Percentiles rank a stretch among this genome's conserved stretches.
These are phyloP conservation scores for Phlyctochytrium planicorne DNA, from an alignment of 192 early-diverging fungal genomes.

Conservation along the genomic window DNA sequence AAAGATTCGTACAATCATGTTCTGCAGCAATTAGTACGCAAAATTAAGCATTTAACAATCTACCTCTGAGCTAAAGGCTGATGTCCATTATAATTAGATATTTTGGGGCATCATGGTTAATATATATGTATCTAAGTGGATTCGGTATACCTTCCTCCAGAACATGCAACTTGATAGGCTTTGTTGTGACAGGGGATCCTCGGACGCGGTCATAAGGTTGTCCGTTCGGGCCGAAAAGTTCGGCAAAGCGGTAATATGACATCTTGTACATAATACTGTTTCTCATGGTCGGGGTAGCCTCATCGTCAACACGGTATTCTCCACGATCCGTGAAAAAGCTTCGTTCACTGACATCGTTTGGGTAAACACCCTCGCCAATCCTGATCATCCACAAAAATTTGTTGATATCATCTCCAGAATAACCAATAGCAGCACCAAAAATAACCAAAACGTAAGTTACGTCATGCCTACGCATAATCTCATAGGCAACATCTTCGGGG, in stretches of 20 bases:
- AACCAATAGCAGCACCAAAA: constrained; percentile 95
- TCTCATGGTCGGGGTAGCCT: constrained; percentile 86
- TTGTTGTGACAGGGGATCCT: constrained; percentile 65
- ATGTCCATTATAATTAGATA: not conserved
- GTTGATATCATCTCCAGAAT: constrained; percentile 99
- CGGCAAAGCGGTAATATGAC: constrained; percentile 92
- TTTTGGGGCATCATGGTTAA: constrained; percentile 22
- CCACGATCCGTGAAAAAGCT: constrained; percentile 86
- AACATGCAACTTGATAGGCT: constrained; percentile 75
- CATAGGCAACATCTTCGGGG: constrained; percentile 88
- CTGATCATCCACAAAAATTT: constrained; percentile 99
- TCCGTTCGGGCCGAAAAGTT: constrained; percentile 73
- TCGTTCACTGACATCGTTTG: constrained; percentile 86
- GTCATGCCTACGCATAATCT: constrained; percentile 87
- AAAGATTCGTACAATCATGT: constrained; percentile 99
- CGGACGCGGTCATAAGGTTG: constrained; percentile 84
- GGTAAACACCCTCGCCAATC: constrained; percentile 97
- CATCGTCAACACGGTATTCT: constrained; percentile 90
- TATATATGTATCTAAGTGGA: constrained; percentile 19
- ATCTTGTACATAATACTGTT: constrained; percentile 96
- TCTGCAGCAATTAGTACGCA: too few relatives aligned
- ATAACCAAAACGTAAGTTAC: constrained; percentile 97
- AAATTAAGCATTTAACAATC: too few relatives aligned
- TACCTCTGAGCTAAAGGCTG: constrained; percentile 5
- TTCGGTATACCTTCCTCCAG: constrained; percentile 74